Evolutionary conservation across 495 filamentous ascomycete species (phyloP).

Genomic region (Cryomyces minteri): DNA sequence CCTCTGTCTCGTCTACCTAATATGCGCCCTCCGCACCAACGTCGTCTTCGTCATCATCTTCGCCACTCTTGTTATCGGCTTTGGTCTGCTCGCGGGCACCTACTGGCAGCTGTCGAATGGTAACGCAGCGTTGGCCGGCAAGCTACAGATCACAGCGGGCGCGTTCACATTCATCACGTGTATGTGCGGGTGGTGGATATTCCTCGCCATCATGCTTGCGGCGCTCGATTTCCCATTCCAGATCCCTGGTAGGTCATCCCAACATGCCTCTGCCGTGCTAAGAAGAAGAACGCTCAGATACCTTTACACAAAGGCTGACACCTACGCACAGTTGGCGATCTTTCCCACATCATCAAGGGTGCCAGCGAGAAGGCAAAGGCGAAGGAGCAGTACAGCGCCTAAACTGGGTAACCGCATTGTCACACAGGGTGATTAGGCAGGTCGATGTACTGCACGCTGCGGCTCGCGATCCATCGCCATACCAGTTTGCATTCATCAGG

Average conservation of each 20-base stretch:
- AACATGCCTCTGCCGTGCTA: neutral
- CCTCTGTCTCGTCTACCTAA: conserved; percentile 45
- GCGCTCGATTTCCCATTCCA: conserved; percentile 39
- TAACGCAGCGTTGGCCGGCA: conserved; percentile 18
- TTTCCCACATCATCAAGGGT: conserved; percentile 26
- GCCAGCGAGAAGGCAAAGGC: conserved; percentile 15
- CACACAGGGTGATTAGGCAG: too few species aligned
- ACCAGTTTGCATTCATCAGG: too few species aligned
- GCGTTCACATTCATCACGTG: conserved; percentile 36
- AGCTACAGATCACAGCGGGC: conserved; percentile 27
- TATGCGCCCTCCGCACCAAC: conserved; percentile 55
- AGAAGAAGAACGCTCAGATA: neutral
- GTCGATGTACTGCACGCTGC: too few species aligned
- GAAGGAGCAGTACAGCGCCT: neutral
- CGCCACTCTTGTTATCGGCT: conserved; percentile 37
- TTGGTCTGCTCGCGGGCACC: conserved; percentile 34
- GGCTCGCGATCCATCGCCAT: too few species aligned
- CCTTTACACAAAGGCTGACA: neutral
- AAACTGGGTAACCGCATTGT: too few species aligned
- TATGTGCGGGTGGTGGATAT: conserved; percentile 45
- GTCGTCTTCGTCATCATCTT: conserved; percentile 48
- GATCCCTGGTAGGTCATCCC: conserved; percentile 24
- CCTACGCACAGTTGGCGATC: conserved; percentile 29
- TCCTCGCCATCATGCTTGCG: conserved; percentile 42
- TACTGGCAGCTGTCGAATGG: conserved; percentile 31